A percentile compares a stretch with the other conserved stretches of the same genome.
Conservation (phyloP, 1,284 basidiomycete genomes). For the Heterobasidion occidentale region DNA sequence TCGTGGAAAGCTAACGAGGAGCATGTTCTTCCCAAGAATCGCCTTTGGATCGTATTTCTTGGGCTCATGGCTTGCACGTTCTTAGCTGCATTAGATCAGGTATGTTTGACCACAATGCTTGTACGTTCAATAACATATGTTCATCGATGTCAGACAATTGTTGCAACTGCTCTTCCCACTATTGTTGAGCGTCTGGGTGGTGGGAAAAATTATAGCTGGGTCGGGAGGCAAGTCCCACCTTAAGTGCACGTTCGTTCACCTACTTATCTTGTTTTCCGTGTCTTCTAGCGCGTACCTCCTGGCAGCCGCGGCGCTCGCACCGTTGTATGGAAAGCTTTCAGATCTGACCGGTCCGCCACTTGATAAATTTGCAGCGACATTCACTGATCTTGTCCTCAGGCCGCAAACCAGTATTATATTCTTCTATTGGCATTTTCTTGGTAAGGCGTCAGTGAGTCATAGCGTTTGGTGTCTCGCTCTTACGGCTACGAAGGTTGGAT, state of each 20-base stretch:
- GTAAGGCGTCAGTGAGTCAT: slow-evolving; percentile 24
- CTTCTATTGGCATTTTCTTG: slow-evolving; percentile 64
- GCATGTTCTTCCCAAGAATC: slow-evolving; percentile 32
- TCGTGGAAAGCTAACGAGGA: slow-evolving; percentile 30
- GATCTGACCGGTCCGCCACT: slow-evolving; percentile 37
- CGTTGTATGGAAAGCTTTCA: slow-evolving; percentile 72
- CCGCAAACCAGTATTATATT: slow-evolving; percentile 69
- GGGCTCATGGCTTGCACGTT: slow-evolving; percentile 36
- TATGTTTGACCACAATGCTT: slow-evolving; percentile 10
- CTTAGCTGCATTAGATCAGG: slow-evolving; percentile 33
- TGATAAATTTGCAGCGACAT: not conserved
- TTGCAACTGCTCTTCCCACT: slow-evolving; percentile 75
- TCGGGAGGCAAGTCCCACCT: slow-evolving; percentile 46
- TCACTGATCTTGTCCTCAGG: not conserved
- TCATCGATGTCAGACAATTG: slow-evolving; percentile 47
- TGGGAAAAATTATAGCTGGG: slow-evolving; percentile 67
- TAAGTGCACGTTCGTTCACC: not conserved
- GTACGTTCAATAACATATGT: not conserved
- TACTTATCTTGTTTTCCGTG: not conserved
- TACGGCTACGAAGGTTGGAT: slow-evolving; percentile 47
- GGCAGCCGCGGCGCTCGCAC: slow-evolving; percentile 57
- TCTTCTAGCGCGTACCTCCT: slow-evolving; percentile 61
- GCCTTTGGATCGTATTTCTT: slow-evolving; percentile 30
- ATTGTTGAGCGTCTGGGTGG: slow-evolving; percentile 66
- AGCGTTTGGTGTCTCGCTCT: not conserved